Evolutionary conservation across 306 rosid species (phyloP).

Genomic region (Cucumis cinereus): DNA sequence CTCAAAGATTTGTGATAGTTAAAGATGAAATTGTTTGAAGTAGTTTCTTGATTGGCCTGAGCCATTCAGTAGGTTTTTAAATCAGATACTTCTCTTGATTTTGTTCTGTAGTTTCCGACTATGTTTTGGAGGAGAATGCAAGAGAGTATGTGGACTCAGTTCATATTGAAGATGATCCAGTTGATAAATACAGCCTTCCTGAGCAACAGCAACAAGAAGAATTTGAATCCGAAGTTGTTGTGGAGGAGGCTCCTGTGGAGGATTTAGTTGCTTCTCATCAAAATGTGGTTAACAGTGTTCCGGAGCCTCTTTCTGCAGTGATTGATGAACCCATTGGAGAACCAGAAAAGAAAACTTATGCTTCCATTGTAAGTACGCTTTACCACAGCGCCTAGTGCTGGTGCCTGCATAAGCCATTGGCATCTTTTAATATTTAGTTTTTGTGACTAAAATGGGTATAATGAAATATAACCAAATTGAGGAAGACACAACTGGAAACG

Average conservation of each 20-base stretch:
- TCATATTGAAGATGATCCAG: conserved; percentile 71
- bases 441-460: background rate
- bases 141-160: conserved; percentile 54
- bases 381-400: background rate
- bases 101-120: conserved; percentile 47
- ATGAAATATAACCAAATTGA: background rate
- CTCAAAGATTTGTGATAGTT: background rate
- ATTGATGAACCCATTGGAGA: conserved; percentile 68
- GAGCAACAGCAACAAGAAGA: conserved; percentile 70
- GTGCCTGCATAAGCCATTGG: background rate
- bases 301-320: conserved; percentile 32
- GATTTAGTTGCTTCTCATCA: conserved; percentile 36
- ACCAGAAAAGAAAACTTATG: conserved; percentile 69
- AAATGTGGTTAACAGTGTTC: conserved; percentile 25
- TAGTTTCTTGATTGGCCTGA: background rate
- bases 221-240: conserved; percentile 52
- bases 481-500: background rate
- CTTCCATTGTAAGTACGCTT: conserved; percentile 64
- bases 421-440: background rate
- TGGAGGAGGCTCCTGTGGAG: conserved; percentile 65
- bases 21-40: background rate
- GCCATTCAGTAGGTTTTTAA: background rate
- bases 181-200: conserved; percentile 76
- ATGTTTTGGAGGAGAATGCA: conserved; percentile 74
- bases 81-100: background rate